These are phyloP conservation scores for Gossypium ekmanianum DNA, from an alignment of 345 rosid genomes.

Conservation along the genomic window DNA sequence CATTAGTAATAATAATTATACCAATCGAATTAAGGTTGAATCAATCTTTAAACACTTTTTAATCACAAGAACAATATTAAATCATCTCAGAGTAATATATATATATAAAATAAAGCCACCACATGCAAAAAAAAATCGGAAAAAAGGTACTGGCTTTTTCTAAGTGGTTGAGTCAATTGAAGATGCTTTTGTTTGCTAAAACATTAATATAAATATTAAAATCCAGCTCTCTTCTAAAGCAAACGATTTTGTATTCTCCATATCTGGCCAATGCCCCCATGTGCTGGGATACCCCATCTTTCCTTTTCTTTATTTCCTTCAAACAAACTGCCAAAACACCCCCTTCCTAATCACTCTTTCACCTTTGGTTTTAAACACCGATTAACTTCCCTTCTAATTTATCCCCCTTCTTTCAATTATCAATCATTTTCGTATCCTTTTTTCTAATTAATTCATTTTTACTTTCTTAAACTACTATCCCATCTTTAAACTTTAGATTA, in stretches of 20 bases:
- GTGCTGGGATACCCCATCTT: slow-evolving; percentile 52
- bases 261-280: slow-evolving; percentile 34
- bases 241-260: slow-evolving; percentile 24
- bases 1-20: no score
- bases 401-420: no score
- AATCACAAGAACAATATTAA: no score
- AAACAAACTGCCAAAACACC: slow-evolving; percentile 31
- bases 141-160: background rate
- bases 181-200: slow-evolving; percentile 30
- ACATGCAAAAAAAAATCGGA: slow-evolving; percentile 25
- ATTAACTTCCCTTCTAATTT: no score
- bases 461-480: no score
- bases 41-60: rapidly evolving
- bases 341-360: no score
- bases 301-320: slow-evolving; percentile 6
- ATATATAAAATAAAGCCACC: slow-evolving; percentile 16
- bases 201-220: background rate
- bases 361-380: no score
- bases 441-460: no score
- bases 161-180: slow-evolving; percentile 29
- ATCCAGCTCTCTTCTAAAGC: slow-evolving; percentile 6
- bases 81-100: no score
- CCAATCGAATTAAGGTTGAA: no score
- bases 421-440: no score
- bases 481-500: no score